Conservation (phyloP, 257 asterid species). For the Parsonsia alboflavescens region DNA sequence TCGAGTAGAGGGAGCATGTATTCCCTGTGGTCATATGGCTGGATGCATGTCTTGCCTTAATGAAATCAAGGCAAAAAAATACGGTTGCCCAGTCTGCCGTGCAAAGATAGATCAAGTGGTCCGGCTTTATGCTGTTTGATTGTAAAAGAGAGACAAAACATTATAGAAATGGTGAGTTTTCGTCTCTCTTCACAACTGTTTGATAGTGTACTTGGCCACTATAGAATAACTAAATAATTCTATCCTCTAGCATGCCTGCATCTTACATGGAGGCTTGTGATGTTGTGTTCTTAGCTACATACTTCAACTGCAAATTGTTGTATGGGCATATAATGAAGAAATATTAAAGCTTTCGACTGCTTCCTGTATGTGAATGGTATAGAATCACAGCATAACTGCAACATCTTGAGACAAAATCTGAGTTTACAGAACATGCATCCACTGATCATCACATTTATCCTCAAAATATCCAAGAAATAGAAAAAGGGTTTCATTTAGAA, state of each 20-base stretch:
- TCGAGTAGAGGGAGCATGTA: slow-evolving; percentile 80
- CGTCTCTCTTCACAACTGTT: neutral
- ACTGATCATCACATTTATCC: neutral
- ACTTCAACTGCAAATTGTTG: neutral
- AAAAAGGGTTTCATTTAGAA: neutral
- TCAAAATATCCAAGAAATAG: neutral
- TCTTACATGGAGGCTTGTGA: neutral
- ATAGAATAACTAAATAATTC: neutral
- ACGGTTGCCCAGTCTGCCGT: slow-evolving; percentile 97
- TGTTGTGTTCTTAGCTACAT: neutral
- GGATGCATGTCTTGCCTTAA: slow-evolving; percentile 88
- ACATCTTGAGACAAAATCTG: neutral
- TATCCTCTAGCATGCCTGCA: neutral
- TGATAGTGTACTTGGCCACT: neutral
- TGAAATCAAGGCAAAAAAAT: slow-evolving; percentile 61
- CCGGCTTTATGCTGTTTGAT: slow-evolving; percentile 66
- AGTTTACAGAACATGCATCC: neutral
- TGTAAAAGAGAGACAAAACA: slow-evolving; percentile 2
- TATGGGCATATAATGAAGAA: neutral
- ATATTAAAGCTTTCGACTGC: neutral
- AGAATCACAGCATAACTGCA: neutral
- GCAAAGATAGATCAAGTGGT: slow-evolving; percentile 71
- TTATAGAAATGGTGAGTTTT: slow-evolving; percentile 7
- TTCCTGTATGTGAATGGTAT: neutral
- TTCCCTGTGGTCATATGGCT: slow-evolving; percentile 96